A percentile compares a stretch with the other conserved stretches of the same genome.
Evolutionary conservation across 2,329 filamentous ascomycete genomes (phyloP).

Genomic region (Incumbomyces delicatus): DNA sequence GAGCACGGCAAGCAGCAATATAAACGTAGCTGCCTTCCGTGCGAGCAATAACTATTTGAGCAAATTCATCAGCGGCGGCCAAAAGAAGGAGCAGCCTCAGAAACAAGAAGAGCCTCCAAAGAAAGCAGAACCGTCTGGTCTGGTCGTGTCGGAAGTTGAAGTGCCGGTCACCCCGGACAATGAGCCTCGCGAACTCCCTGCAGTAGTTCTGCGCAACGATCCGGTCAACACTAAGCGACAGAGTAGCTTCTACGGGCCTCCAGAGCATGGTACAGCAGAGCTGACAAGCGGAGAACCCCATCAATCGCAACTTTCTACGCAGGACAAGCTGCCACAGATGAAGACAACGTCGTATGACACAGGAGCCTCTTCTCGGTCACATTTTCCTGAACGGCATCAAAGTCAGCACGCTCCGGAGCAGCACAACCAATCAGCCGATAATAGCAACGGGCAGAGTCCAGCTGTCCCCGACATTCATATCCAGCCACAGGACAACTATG

Average conservation of each 20-base stretch:
- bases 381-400: constrained; percentile 4
- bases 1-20: constrained; percentile 22
- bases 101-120: constrained; percentile 3
- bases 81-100: constrained; percentile 10
- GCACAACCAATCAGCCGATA: background rate
- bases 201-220: constrained; percentile 13
- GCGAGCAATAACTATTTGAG: constrained; percentile 32
- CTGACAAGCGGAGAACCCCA: constrained; percentile 5
- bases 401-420: background rate
- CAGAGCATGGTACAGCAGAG: background rate
- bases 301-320: background rate
- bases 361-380: constrained; percentile 5
- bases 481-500: background rate
- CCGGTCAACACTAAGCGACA: background rate
- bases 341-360: constrained; percentile 10
- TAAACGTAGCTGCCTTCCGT: constrained; percentile 23
- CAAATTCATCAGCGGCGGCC: constrained; percentile 27
- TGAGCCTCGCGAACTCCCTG: constrained; percentile 14
- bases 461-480: background rate
- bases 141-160: constrained; percentile 14
- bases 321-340: constrained; percentile 4
- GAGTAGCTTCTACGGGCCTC: constrained; percentile 1
- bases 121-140: constrained; percentile 5
- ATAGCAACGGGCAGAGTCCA: background rate
- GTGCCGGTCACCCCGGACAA: constrained; percentile 11